phyloP scores from a whole-genome alignment of 2,329 filamentous ascomycete species.

The Seiridium unicorne region DNA sequence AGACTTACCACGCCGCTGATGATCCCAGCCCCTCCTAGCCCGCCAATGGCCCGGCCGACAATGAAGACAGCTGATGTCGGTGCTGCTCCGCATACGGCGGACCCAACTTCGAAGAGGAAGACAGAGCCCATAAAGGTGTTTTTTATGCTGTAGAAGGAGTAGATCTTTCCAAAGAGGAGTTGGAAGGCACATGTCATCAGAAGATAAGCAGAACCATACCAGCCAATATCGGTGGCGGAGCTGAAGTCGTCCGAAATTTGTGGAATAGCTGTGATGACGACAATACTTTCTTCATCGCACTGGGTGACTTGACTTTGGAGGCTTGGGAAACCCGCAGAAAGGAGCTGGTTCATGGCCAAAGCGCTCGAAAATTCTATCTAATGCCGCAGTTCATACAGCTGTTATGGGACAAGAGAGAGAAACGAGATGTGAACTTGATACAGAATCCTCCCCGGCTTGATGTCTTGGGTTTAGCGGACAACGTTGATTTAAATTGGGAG shows the following conservation, averaged over 20 bases:
- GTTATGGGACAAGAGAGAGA: too few relatives aligned
- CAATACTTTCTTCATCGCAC: too few relatives aligned
- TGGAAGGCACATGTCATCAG: conserved; percentile 35
- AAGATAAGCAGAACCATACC: conserved; percentile 35
- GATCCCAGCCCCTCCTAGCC: conserved; percentile 35
- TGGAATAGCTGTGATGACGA: conserved; percentile 25
- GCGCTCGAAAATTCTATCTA: too few relatives aligned
- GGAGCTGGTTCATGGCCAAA: too few relatives aligned
- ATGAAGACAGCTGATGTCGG: conserved; percentile 36
- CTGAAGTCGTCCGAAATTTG: conserved; percentile 35
- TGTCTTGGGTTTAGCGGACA: too few relatives aligned
- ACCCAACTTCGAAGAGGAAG: conserved; percentile 35
- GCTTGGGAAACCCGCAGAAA: too few relatives aligned
- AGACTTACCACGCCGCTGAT: conserved; percentile 25
- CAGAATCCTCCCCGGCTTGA: too few relatives aligned
- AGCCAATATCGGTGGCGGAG: conserved; percentile 32
- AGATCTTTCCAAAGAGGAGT: conserved; percentile 37
- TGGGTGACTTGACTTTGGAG: too few relatives aligned
- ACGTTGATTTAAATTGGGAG: too few relatives aligned
- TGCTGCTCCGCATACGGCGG: conserved; percentile 36
- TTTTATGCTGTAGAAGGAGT: conserved; percentile 34
- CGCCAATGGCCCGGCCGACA: conserved; percentile 37
- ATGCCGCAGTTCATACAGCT: too few relatives aligned
- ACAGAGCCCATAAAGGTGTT: conserved; percentile 25
- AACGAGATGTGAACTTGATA: too few relatives aligned